Base-by-base conservation (phyloP, 306 rosid species). In the Benincasa hispida region DNA sequence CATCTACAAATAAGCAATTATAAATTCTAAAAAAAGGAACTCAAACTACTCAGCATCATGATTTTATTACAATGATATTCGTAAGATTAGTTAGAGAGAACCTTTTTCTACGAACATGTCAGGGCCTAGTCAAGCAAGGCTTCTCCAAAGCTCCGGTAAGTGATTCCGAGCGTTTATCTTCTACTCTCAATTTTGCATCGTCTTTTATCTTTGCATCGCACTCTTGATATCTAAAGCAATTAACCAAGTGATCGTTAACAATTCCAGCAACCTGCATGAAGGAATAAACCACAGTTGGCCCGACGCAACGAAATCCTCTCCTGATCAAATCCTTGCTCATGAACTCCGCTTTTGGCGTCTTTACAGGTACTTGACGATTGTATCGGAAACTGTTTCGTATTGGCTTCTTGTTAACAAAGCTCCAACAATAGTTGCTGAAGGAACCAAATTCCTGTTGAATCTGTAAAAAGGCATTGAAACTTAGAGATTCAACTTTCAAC, bases 261-360 rank as follows among this genome's bases (percentile, higher is more conserved):
- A 94, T 87, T 58, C 98, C 96, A 1, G 95, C 72, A 19, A 83
- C 95, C 79, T 92, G 98, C 98, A 94, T 89, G 88, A 94, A 92
- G 24, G 95, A 91, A 80, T 94, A 94, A 75, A 91, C 72, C 13
- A 89, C 92, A 0, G 92, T 94, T 0, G 98, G 97, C 34, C 98
- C 98, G 28, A 94, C 97, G 34, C 98, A 91, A 27, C 96, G 97
- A 70, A 94, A 94, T 30, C 99, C 99, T 82, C 99, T 88, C 30
- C 84, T 85, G 89, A 92, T 89, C 91, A 94, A 79, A 84, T 90
- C 97, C 85, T 94, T 94, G 89, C 98, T 90, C 41, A 94, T 85
- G 55, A 84, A 50, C 79, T 94, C 95, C 8, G 95, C 88, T 87
- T 94, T 94, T 17, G 98, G 97, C 0, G 93, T 90, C 81, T 92